Percentiles rank a stretch among this genome's conserved stretches.
phyloP scores from a whole-genome alignment of 495 filamentous ascomycete species.

The Pyrenula aspistea region DNA sequence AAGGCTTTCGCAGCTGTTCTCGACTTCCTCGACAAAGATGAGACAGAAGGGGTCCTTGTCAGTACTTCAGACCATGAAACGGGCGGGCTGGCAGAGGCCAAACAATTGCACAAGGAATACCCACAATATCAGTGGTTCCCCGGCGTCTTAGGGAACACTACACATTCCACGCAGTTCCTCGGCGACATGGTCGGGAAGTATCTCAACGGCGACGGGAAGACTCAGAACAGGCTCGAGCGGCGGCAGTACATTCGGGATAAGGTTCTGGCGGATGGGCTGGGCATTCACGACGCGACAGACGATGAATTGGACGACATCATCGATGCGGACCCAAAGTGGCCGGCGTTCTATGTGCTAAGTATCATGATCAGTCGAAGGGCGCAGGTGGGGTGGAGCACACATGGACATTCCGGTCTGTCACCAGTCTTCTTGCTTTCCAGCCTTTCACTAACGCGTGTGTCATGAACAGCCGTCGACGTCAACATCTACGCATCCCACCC shows the following conservation, averaged over 20 bases:
- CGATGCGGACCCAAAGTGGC: constrained; percentile 27
- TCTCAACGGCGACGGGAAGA: constrained; percentile 21
- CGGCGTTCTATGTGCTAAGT: constrained; percentile 52
- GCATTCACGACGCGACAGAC: constrained; percentile 60
- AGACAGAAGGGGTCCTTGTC: constrained; percentile 67
- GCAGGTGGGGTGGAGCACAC: constrained; percentile 85
- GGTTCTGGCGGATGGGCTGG: constrained; percentile 54
- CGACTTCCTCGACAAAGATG: constrained; percentile 67
- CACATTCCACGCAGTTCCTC: constrained; percentile 64
- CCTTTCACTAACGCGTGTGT: not conserved
- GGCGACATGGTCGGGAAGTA: constrained; percentile 43
- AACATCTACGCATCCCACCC: constrained; percentile 69
- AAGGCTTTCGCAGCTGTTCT: constrained; percentile 69
- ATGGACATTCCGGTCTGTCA: constrained; percentile 63
- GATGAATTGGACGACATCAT: constrained; percentile 58
- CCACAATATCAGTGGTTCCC: constrained; percentile 85
- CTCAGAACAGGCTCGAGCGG: constrained; percentile 13
- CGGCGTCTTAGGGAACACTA: constrained; percentile 64
- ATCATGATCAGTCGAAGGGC: constrained; percentile 77
- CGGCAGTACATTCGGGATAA: constrained; percentile 43
- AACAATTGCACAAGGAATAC: constrained; percentile 55
- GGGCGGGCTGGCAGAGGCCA: constrained; percentile 69
- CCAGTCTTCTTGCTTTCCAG: not conserved
- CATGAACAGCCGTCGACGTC: constrained; percentile 55
- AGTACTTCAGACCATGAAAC: constrained; percentile 93